phyloP scores from a whole-genome alignment of 768 basidiomycete species.

The Boletales sp. region DNA sequence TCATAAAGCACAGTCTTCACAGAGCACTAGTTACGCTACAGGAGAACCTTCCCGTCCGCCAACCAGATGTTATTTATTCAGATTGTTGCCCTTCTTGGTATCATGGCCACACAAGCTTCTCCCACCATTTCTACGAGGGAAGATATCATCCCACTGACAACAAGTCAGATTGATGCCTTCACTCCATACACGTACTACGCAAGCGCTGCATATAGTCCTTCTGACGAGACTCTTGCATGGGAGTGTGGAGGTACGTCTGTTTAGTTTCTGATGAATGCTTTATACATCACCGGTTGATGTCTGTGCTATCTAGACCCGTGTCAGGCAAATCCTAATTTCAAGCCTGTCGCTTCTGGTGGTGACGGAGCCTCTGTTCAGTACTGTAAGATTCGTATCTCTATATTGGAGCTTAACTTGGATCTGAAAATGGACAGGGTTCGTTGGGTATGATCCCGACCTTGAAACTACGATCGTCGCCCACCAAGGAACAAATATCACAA shows the following conservation, averaged over 20 bases:
- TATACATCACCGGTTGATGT: too few relatives aligned
- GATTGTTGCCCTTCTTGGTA: constrained; percentile 7
- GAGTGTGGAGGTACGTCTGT: constrained; percentile 45
- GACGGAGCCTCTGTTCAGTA: constrained; percentile 38
- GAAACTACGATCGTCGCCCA: constrained; percentile 32
- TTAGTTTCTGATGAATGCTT: too few relatives aligned
- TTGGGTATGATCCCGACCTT: constrained; percentile 41
- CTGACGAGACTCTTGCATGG: constrained; percentile 41
- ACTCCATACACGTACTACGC: constrained; percentile 49
- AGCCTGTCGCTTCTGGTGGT: constrained; percentile 43
- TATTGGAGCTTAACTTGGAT: too few relatives aligned
- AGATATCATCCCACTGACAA: constrained; percentile 35
- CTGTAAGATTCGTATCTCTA: constrained; percentile 28
- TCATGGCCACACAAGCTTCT: constrained; percentile 3
- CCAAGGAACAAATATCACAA: constrained; percentile 25
- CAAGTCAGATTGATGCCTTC: constrained; percentile 39
- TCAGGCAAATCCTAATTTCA: constrained; percentile 39
- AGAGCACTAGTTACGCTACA: too few relatives aligned
- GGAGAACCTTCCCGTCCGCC: too few relatives aligned
- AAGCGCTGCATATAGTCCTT: constrained; percentile 44
- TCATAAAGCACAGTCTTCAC: too few relatives aligned
- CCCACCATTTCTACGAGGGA: constrained; percentile 30
- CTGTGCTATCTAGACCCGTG: constrained; percentile 28
- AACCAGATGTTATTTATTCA: constrained; percentile 3
- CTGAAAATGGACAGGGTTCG: constrained; percentile 6